phyloP scores from a whole-genome alignment of 441 rosid genomes.

The Populus trichocarpa region DNA sequence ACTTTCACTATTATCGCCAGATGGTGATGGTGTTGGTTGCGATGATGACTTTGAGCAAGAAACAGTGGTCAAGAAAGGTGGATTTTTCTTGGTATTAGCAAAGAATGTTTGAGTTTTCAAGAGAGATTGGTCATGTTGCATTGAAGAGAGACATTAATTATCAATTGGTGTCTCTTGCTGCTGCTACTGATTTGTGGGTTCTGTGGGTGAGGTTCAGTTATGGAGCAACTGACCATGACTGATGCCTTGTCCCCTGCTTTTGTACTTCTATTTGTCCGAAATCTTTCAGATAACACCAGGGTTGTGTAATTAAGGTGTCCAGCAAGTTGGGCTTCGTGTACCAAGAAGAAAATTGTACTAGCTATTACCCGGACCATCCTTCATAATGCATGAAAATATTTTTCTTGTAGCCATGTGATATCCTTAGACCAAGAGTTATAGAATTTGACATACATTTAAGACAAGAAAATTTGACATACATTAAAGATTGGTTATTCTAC shows the following conservation, averaged over 20 bases:
- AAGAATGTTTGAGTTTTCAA: slow-evolving; percentile 9
- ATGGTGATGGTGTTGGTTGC: slow-evolving; percentile 11
- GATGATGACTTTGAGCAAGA: slow-evolving; percentile 42
- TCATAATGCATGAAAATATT: background rate
- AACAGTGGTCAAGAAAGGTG: slow-evolving; percentile 21
- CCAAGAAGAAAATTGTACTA: too few relatives aligned
- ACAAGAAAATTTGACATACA: background rate
- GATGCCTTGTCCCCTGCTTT: background rate
- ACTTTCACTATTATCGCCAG: slow-evolving; percentile 9
- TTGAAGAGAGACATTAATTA: slow-evolving; percentile 23
- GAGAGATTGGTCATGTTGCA: slow-evolving; percentile 19
- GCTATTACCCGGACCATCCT: too few relatives aligned
- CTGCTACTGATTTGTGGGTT: background rate
- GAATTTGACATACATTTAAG: background rate
- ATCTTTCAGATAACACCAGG: background rate
- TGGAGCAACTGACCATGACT: background rate
- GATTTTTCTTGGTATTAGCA: slow-evolving; percentile 14
- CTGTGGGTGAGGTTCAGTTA: slow-evolving; percentile 5
- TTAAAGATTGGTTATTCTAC: background rate
- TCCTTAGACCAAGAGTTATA: background rate
- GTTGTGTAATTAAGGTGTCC: background rate
- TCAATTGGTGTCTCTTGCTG: background rate
- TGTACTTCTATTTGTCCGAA: background rate
- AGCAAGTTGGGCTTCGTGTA: background rate
- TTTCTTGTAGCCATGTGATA: background rate